Conservation (phyloP, 352 stramenopile genomes). For the Pythium oligandrum region DNA sequence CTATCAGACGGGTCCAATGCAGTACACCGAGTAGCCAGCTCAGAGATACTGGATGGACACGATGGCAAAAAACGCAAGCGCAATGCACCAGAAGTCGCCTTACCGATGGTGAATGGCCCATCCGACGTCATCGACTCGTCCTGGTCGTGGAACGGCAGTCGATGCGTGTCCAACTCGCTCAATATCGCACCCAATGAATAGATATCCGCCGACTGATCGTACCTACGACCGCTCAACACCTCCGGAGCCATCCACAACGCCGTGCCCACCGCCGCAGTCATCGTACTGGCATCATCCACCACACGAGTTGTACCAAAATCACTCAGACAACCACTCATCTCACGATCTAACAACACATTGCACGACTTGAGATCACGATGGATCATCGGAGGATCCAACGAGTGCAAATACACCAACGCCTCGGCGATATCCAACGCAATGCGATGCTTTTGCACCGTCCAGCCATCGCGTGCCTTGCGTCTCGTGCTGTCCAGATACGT, state of each 20-base stretch:
- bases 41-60: no score
- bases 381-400: slow-evolving; percentile 17
- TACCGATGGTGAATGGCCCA: no score
- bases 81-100: no score
- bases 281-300: slow-evolving; percentile 12
- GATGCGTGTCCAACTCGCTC: slow-evolving; percentile 62
- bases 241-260: no score
- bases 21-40: no score
- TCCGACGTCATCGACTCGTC: no score
- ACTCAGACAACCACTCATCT: slow-evolving; percentile 23
- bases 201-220: slow-evolving; percentile 49
- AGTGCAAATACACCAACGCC: slow-evolving; percentile 29
- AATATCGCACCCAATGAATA: slow-evolving; percentile 75
- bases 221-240: slow-evolving; percentile 41
- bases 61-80: no score
- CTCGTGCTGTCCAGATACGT: slow-evolving; percentile 37
- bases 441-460: slow-evolving; percentile 44
- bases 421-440: slow-evolving; percentile 26
- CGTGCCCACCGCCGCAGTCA: no score
- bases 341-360: slow-evolving; percentile 27
- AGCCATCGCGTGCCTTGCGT: slow-evolving; percentile 25
- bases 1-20: no score
- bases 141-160: slow-evolving; percentile 62
- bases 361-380: slow-evolving; percentile 29
- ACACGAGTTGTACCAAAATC: slow-evolving; percentile 21